Conservation (phyloP, 345 rosid genomes). For the Citrus maxima region DNA sequence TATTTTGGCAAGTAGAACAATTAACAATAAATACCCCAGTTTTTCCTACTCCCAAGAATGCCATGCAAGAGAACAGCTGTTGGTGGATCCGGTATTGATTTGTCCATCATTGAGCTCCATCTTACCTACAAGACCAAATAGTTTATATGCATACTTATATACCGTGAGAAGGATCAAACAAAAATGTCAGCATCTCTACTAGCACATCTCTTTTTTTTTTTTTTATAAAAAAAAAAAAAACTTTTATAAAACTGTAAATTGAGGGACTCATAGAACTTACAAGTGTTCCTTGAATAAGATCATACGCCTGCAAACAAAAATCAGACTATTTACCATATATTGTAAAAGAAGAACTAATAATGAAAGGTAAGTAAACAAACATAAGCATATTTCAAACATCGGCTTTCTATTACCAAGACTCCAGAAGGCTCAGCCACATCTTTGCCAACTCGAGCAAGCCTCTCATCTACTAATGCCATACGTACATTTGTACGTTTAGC, state of each 20-base stretch:
- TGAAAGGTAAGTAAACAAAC: no score
- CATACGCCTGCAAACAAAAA: conserved; percentile 66
- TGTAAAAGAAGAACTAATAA: not conserved
- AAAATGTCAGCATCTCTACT: not conserved
- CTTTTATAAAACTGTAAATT: not conserved
- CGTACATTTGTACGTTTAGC: conserved; percentile 22
- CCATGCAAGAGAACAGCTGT: conserved; percentile 95
- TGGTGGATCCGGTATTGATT: conserved; percentile 77
- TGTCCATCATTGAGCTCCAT: conserved; percentile 66
- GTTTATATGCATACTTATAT: not conserved
- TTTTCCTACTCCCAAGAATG: conserved; percentile 83
- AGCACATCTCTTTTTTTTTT: not conserved
- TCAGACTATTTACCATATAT: not conserved
- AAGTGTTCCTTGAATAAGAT: conserved; percentile 84
- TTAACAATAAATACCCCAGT: conserved; percentile 65
- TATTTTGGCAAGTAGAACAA: not conserved
- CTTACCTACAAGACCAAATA: conserved; percentile 50
- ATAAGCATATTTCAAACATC: not conserved
- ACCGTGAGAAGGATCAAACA: not conserved
- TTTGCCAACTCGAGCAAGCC: conserved; percentile 32
- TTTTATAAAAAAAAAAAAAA: no score
- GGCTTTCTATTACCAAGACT: conserved; percentile 45
- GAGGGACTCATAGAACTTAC: conserved; percentile 45
- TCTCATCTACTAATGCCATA: conserved; percentile 79
- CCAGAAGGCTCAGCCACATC: conserved; percentile 47